Percentiles rank a stretch among this genome's conserved stretches.
phyloP scores from a whole-genome alignment of 495 filamentous ascomycete genomes.

The Penicillium mononematosum region DNA sequence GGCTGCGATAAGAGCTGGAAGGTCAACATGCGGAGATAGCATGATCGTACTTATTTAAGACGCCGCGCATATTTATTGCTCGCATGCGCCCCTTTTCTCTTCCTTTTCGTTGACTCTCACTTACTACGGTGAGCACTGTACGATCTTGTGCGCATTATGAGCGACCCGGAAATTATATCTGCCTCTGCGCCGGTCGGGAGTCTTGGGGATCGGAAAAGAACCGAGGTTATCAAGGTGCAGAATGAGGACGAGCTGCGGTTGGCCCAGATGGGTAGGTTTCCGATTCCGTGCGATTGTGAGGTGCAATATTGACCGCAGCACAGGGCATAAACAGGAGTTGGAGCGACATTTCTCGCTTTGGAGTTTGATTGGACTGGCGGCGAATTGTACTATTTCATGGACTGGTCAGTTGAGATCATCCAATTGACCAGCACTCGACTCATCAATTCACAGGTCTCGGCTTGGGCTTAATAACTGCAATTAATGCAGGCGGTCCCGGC shows the following conservation, averaged over 20 bases:
- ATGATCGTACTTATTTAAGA: constrained; percentile 10
- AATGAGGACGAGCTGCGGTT: constrained; percentile 41
- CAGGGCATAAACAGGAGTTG: constrained; percentile 44
- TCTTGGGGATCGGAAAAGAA: neutral
- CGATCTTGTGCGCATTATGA: constrained; percentile 8
- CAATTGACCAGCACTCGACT: neutral
- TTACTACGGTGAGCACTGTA: neutral
- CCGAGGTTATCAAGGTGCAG: constrained; percentile 20
- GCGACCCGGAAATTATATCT: constrained; percentile 8
- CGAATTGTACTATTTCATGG: constrained; percentile 45
- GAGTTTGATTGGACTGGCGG: constrained; percentile 41
- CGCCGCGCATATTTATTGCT: neutral
- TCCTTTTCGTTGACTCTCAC: neutral
- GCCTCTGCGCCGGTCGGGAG: neutral
- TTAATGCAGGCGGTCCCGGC: constrained; percentile 42
- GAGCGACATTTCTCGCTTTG: constrained; percentile 41
- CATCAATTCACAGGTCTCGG: constrained; percentile 30
- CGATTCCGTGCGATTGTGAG: neutral
- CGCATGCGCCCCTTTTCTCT: neutral
- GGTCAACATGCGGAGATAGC: neutral
- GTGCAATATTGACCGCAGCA: neutral
- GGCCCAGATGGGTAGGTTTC: constrained; percentile 43
- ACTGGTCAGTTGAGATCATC: constrained; percentile 25
- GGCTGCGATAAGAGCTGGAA: constrained; percentile 22
- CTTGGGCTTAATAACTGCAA: constrained; percentile 37